phyloP scores from a whole-genome alignment of 768 basidiomycete species.

The Pluteus cervinus region DNA sequence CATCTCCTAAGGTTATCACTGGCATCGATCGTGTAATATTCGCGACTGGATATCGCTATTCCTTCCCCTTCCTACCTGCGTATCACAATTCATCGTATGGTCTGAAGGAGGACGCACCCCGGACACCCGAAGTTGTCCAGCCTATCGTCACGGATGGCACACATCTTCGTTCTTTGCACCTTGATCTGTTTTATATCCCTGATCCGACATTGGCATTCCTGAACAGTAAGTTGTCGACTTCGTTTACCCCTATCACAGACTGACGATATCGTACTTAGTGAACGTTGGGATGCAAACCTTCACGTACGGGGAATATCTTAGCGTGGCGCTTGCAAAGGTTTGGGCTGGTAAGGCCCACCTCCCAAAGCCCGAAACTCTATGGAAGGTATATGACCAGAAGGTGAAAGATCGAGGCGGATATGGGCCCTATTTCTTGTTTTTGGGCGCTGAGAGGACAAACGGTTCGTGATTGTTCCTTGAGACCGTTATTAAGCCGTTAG shows the following conservation, averaged over 20 bases:
- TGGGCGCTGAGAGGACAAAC: constrained; percentile 22
- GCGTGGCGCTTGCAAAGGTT: constrained; percentile 30
- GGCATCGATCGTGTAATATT: constrained; percentile 32
- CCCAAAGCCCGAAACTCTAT: constrained; percentile 23
- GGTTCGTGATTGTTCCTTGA: constrained; percentile 12
- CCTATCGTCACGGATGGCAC: constrained; percentile 36
- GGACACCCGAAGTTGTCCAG: constrained; percentile 13
- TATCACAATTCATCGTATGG: constrained; percentile 25
- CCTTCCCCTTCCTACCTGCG: constrained; percentile 37
- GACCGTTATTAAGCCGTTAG: neutral
- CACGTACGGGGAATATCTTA: constrained; percentile 29
- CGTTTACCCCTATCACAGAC: neutral
- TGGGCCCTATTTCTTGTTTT: constrained; percentile 29
- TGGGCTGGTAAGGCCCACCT: constrained; percentile 31
- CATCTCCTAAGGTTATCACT: constrained; percentile 19
- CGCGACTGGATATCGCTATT: constrained; percentile 37
- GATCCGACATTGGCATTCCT: constrained; percentile 38
- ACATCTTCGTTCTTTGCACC: constrained; percentile 31
- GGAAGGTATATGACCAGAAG: constrained; percentile 24
- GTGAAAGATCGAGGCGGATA: constrained; percentile 28
- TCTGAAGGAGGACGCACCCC: constrained; percentile 15
- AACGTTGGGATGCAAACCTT: constrained; percentile 35
- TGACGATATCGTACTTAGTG: constrained; percentile 13
- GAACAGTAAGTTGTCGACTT: constrained; percentile 19
- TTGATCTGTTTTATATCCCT: constrained; percentile 36